Evolutionary conservation across 495 filamentous ascomycete genomes (phyloP), one percentile per base, ranked within the genome.

Genomic region (Aspergillus biplanus): DNA sequence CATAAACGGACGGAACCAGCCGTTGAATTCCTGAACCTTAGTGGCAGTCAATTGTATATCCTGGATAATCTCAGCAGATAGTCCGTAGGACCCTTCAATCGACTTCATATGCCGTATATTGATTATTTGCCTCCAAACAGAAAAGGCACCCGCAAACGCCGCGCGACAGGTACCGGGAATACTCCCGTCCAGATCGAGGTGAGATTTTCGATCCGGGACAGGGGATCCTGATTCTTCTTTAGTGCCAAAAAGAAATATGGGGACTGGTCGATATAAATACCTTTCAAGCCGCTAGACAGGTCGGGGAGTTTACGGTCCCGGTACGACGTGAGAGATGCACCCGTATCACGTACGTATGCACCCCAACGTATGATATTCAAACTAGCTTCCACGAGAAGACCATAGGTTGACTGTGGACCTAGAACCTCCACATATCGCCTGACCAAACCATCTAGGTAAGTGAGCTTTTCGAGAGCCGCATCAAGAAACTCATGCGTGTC

Each of bases 261-360:
- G 21, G 21, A 27, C 21, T 27, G 1, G 1, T 27, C 2, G 21
- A 27, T 27, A 2, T 1, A 27, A 27, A 27, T 27, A 27, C 21
- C 47, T 11, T 50, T n/a, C 3, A 2, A 21, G 6, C 6, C 7
- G 47, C 18, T n/a, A 21, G 4, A 27, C 6, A 50, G 16, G 7
- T 50, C 47, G 5, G 66, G 64, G 33, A 70, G 46, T 34, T 50
- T 68, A 34, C 65, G 68, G n/a, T 56, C 47, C 2, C 63, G 59
- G 31, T 64, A 37, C 8, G 54, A 56, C 13, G 61, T 59, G 1
- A 72, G 49, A 15, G 70, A 68, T 27, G 70, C 70, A 6, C 70
- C 70, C 5, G 63, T 68, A 33, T 70, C 68, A 11, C 70, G 70
- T 13, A 72, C 64, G 52, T 70, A 70, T 3, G 47, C 68, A 56